phyloP scores from a whole-genome alignment of 2,329 filamentous ascomycete genomes.

The Magnaporthiopsis rhizophila region DNA sequence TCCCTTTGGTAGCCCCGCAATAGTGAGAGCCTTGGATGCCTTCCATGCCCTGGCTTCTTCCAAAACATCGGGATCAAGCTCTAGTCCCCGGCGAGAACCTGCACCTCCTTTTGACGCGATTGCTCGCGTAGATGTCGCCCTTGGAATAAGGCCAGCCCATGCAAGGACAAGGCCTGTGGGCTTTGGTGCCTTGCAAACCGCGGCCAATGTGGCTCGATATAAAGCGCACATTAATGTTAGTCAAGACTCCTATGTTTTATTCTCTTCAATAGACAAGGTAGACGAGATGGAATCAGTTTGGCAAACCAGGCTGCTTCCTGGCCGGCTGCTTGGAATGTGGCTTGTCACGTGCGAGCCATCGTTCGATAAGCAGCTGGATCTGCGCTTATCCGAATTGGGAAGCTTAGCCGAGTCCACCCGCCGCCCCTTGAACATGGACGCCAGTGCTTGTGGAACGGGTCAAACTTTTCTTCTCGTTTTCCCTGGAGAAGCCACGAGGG shows the following conservation, averaged over 20 bases:
- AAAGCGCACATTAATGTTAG: neutral
- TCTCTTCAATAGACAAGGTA: neutral
- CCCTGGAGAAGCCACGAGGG: neutral
- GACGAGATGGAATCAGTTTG: neutral
- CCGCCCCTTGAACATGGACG: neutral
- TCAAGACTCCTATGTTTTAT: neutral
- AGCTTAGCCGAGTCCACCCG: neutral
- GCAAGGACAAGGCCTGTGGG: neutral
- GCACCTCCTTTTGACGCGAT: neutral
- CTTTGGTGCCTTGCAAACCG: neutral
- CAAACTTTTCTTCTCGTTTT: neutral
- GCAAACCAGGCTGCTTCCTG: neutral
- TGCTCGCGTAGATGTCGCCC: neutral
- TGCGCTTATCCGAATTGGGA: neutral
- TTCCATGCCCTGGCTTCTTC: slow-evolving; percentile 45
- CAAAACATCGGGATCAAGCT: slow-evolving; percentile 41
- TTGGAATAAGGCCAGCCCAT: neutral
- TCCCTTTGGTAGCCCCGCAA: slow-evolving; percentile 35
- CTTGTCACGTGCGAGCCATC: neutral
- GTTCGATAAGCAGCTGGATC: neutral
- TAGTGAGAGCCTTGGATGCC: slow-evolving; percentile 31
- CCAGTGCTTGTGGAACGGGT: neutral
- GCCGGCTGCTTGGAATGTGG: neutral
- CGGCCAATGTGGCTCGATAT: neutral
- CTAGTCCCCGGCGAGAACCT: neutral